A percentile compares a stretch with the other conserved stretches of the same genome.
These are phyloP conservation scores for Elsinoe ampelina DNA, from an alignment of 2,329 filamentous ascomycete species.

Conservation along the genomic window DNA sequence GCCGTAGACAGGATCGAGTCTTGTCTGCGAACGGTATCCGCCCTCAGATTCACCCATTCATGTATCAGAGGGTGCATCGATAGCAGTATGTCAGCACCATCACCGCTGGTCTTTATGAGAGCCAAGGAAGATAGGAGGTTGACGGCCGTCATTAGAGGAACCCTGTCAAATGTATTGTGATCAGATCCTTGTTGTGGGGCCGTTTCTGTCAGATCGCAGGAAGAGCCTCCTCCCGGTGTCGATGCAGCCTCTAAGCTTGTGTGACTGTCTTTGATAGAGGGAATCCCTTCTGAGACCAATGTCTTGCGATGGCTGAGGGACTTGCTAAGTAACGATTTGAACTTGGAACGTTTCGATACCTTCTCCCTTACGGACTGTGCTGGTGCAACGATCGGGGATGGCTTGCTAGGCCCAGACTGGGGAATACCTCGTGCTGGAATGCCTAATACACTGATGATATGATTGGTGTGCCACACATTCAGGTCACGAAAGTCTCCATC, in stretches of 20 bases:
- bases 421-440: neutral
- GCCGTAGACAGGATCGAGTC: neutral
- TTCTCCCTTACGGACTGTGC: neutral
- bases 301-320: too few species aligned
- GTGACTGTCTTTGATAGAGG: too few species aligned
- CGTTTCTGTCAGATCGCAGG: too few species aligned
- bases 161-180: neutral
- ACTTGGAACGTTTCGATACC: too few species aligned
- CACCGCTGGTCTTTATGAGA: neutral
- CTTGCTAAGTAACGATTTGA: too few species aligned
- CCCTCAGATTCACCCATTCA: neutral
- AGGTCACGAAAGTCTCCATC: neutral
- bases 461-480: neutral
- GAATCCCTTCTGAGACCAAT: too few species aligned
- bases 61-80: conserved; percentile 13
- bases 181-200: neutral
- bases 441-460: neutral
- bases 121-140: neutral
- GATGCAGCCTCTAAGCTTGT: too few species aligned
- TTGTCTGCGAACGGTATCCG: neutral
- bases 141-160: conserved; percentile 11
- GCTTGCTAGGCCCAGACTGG: neutral
- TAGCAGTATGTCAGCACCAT: neutral
- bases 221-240: too few species aligned
- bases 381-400: neutral